Percentiles rank a stretch among this genome's conserved stretches.
Evolutionary conservation across 148 eudicot genomes (phyloP).

Genomic region (Persicaria tinctoria): DNA sequence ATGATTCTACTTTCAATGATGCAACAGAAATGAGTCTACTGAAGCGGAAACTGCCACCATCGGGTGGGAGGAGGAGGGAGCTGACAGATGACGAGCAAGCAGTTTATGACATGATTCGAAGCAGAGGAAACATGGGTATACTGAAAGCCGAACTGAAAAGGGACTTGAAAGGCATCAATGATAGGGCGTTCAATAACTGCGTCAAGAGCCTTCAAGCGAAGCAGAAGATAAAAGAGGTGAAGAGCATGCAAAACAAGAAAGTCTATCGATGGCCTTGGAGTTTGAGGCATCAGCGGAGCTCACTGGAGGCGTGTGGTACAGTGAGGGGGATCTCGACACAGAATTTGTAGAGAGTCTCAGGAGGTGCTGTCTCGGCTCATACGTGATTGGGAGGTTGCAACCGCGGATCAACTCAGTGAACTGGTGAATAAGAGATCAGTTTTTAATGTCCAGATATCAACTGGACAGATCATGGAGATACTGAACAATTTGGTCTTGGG

Average conservation of each 20-base stretch:
- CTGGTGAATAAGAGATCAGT: conserved; percentile 16
- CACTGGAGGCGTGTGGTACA: conserved; percentile 77
- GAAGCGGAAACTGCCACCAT: conserved; percentile 25
- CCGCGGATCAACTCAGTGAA: conserved; percentile 33
- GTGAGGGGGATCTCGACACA: conserved; percentile 46
- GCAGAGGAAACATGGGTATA: conserved; percentile 53
- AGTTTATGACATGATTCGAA: conserved; percentile 33
- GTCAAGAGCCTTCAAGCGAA: conserved; percentile 33
- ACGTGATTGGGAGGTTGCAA: conserved; percentile 27
- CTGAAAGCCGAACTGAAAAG: conserved; percentile 31
- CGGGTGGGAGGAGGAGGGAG: conserved; percentile 13
- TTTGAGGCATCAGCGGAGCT: conserved; percentile 59
- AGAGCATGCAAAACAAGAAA: conserved; percentile 31
- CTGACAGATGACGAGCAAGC: conserved; percentile 26
- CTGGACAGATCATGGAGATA: conserved; percentile 39
- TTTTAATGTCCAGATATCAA: conserved; percentile 14
- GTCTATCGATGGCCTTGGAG: conserved; percentile 53
- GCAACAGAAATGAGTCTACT: conserved; percentile 4
- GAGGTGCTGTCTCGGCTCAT: conserved; percentile 20
- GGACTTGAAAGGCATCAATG: background rate
- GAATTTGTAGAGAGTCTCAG: conserved; percentile 29
- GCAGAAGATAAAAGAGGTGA: conserved; percentile 52
- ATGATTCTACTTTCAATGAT: background rate
- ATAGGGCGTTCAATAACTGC: conserved; percentile 24
- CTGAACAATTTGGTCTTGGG: conserved; percentile 53